A percentile compares a stretch with the other conserved stretches of the same genome.
phyloP scores from a whole-genome alignment of 441 rosid species.

The Hura crepitans region DNA sequence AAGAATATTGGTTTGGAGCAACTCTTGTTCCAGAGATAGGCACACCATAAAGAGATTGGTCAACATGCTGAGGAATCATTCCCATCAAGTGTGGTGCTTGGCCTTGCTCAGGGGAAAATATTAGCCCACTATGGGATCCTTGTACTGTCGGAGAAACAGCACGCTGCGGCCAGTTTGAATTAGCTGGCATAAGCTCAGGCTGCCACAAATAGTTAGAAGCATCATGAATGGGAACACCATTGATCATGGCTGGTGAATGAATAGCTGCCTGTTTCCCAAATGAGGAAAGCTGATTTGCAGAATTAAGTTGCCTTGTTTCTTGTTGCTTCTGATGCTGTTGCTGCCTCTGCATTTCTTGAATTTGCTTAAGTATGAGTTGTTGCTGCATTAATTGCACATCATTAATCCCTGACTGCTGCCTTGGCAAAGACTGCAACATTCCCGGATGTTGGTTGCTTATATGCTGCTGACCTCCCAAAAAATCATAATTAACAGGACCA shows the following conservation, averaged over 20 bases:
- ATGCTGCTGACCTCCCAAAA: conserved; percentile 68
- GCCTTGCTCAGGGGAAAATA: conserved; percentile 55
- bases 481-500: conserved; percentile 62
- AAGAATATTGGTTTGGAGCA: conserved; percentile 37
- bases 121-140: conserved; percentile 52
- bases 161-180: conserved; percentile 57
- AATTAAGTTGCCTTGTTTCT: conserved; percentile 45
- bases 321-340: conserved; percentile 57
- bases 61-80: conserved; percentile 53
- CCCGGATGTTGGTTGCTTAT: conserved; percentile 51
- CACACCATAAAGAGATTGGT: conserved; percentile 65
- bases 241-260: conserved; percentile 46
- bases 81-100: conserved; percentile 44
- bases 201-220: conserved; percentile 55
- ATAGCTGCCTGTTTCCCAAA: conserved; percentile 41
- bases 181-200: conserved; percentile 48
- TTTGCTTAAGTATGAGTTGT: conserved; percentile 57
- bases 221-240: conserved; percentile 62
- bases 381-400: conserved; percentile 77
- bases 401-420: conserved; percentile 57
- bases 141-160: conserved; percentile 46
- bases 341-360: conserved; percentile 70
- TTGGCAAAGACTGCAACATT: conserved; percentile 54
- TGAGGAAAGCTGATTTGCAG: conserved; percentile 45
- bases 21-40: conserved; percentile 48